Evolutionary conservation across 306 rosid genomes (phyloP).

Genomic region (Cicer chorassanicum): DNA sequence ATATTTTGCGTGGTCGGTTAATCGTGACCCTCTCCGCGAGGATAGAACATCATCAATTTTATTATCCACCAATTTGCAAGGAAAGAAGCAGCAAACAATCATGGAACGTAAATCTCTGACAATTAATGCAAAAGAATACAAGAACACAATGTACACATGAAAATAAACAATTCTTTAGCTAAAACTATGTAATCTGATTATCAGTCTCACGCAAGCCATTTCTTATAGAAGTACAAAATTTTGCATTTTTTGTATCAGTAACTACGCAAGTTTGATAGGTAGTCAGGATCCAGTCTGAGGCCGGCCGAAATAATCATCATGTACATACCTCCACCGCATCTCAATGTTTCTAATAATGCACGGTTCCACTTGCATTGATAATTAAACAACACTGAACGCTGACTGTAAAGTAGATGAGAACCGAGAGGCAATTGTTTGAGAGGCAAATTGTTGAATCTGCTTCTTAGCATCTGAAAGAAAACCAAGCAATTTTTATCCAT

Average conservation of each 20-base stretch:
- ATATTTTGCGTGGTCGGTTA: not conserved
- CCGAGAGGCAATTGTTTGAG: conserved; percentile 81
- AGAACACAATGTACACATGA: conserved; percentile 45
- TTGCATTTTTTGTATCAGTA: conserved; percentile 46
- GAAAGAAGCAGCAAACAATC: conserved; percentile 18
- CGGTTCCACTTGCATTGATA: conserved; percentile 37
- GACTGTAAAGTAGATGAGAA: conserved; percentile 82
- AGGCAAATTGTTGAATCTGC: conserved; percentile 91
- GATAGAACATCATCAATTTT: not conserved
- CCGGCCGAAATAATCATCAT: conserved; percentile 52
- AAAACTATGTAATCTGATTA: conserved; percentile 38
- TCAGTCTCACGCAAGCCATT: conserved; percentile 38
- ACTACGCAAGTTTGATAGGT: conserved; percentile 46
- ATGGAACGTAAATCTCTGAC: not conserved
- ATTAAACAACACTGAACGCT: conserved; percentile 82
- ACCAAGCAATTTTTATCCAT: conserved; percentile 38
- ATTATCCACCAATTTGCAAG: conserved; percentile 32
- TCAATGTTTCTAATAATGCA: conserved; percentile 44
- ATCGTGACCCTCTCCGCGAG: not conserved
- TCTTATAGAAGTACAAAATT: conserved; percentile 49
- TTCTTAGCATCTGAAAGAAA: conserved; percentile 84
- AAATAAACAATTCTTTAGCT: conserved; percentile 37
- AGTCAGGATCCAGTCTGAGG: conserved; percentile 38
- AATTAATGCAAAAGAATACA: conserved; percentile 33
- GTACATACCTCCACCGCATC: conserved; percentile 58